phyloP scores from a whole-genome alignment of 805 yeast species.

The Saccharomycopsis capsularis region DNA sequence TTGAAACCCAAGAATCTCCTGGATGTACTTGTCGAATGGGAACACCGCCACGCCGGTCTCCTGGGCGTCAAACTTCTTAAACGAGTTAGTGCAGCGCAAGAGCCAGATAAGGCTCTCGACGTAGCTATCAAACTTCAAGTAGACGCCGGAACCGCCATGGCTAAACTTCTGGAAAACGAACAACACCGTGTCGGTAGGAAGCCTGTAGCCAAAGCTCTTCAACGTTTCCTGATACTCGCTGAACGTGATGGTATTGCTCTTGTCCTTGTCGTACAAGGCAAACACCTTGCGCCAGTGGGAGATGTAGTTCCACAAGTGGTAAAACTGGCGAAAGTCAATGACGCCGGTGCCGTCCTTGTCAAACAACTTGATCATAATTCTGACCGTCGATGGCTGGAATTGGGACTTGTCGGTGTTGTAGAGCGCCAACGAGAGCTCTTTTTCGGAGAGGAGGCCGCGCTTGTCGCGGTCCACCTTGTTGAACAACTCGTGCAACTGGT shows the following conservation, averaged over 20 bases:
- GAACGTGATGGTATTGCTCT: conserved; percentile 53
- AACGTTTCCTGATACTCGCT: conserved; percentile 63
- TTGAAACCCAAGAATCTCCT: conserved; percentile 37
- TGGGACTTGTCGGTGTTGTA: conserved; percentile 54
- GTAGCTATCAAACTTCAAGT: conserved; percentile 69
- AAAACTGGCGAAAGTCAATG: conserved; percentile 56
- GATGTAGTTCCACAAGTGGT: conserved; percentile 62
- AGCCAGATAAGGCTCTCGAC: conserved; percentile 75
- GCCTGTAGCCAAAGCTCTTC: conserved; percentile 59
- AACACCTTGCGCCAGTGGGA: conserved; percentile 63
- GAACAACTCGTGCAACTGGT: conserved; percentile 43
- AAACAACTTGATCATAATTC: conserved; percentile 58
- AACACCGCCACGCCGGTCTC: conserved; percentile 67
- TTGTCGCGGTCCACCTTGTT: conserved; percentile 48
- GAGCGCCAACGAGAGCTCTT: conserved; percentile 53
- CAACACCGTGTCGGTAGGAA: conserved; percentile 51
- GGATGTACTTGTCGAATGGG: conserved; percentile 58
- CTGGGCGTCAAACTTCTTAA: conserved; percentile 69
- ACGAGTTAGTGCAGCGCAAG: conserved; percentile 67
- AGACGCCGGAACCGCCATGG: conserved; percentile 28
- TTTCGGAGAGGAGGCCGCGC: conserved; percentile 46
- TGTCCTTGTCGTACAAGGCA: conserved; percentile 52
- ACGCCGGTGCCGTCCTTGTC: conserved; percentile 44
- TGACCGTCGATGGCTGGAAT: conserved; percentile 54
- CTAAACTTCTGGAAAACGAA: conserved; percentile 50